Evolutionary conservation across 257 asterid species (phyloP), one percentile per base, ranked within the genome.

Genomic region (Petrea volubilis): DNA sequence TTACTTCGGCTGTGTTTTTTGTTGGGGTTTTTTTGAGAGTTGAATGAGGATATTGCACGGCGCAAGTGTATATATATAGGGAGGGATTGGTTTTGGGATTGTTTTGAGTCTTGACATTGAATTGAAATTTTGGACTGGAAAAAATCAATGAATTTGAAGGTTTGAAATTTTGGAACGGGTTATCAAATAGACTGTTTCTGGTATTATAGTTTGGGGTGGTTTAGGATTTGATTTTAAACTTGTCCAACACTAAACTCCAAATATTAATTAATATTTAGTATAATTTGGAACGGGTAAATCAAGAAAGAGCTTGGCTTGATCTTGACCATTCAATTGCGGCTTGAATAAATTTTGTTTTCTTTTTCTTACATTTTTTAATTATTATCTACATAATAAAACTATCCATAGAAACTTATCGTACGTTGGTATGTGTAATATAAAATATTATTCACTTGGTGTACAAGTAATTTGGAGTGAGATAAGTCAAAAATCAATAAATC

Each of bases 101-200:
- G 36, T 25, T 43, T 70, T 70, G 80, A 70, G 62, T 27, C 40
- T 46, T 49, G 57, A 61, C 53, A 17, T 31, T 11, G 18, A 27
- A 43, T 52, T 61, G 62, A 53, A 52, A 27, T 41, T 17, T 17
- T 36, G 27, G 61, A 33, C 36, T 46, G 18, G 25, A 61, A 47
- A n/a, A 31, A 44, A 1, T 13, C 0, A 47, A 15, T 46, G 10
- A 3, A 10, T 77, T 77, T 73, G 24, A 49, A 11, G 7, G 34
- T 7, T 55, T 38, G 68, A 63, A 33, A 17, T 60, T 73, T 69
- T 76, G 69, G 64, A 70, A 17, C 12, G 49, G 72, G 33, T 53
- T 14, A 12, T 38, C 20, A 25, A 64, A 21, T 52, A 27, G 80
- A 76, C 77, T 66, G 18, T 44, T 70, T 76, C 80, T 52, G 9